Percentiles rank a stretch among this genome's conserved stretches.
Evolutionary conservation across 768 basidiomycete species (phyloP).

Genomic region (Tylopilus subfusipes): DNA sequence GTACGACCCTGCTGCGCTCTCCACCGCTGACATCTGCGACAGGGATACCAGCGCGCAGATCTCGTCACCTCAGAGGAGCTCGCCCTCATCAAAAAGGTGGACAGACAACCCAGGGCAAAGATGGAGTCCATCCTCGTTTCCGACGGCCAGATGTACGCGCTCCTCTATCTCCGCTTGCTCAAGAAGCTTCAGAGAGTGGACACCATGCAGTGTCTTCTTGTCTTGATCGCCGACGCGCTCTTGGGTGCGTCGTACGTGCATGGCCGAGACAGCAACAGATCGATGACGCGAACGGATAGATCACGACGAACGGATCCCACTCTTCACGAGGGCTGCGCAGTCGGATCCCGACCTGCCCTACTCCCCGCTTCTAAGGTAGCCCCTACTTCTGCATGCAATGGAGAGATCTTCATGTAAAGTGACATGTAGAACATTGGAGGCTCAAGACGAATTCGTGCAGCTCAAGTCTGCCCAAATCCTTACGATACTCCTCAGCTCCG

Average conservation of each 20-base stretch:
- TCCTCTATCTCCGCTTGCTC: conserved; percentile 86
- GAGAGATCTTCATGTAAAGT: conserved; percentile 5
- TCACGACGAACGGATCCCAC: conserved; percentile 80
- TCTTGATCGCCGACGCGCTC: conserved; percentile 86
- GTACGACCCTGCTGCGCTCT: neutral
- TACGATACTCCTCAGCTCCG: conserved; percentile 74
- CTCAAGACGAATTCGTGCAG: conserved; percentile 93
- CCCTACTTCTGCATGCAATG: neutral
- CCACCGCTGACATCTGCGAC: conserved; percentile 13
- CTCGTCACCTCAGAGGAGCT: conserved; percentile 88
- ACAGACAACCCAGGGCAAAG: conserved; percentile 72
- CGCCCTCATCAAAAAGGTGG: conserved; percentile 83
- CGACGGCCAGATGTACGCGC: conserved; percentile 79
- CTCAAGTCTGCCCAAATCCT: conserved; percentile 86
- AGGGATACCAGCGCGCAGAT: conserved; percentile 95
- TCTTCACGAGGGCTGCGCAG: conserved; percentile 62
- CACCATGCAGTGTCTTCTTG: conserved; percentile 83
- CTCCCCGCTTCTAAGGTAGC: conserved; percentile 68
- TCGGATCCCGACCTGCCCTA: conserved; percentile 80
- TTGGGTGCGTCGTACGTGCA: conserved; percentile 48
- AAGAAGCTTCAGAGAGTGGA: conserved; percentile 83
- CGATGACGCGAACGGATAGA: conserved; percentile 41
- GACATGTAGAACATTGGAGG: conserved; percentile 62
- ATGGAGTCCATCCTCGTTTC: conserved; percentile 75
- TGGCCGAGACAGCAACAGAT: neutral